phyloP scores from a whole-genome alignment of 805 yeast genomes.

The Candida corydali region DNA sequence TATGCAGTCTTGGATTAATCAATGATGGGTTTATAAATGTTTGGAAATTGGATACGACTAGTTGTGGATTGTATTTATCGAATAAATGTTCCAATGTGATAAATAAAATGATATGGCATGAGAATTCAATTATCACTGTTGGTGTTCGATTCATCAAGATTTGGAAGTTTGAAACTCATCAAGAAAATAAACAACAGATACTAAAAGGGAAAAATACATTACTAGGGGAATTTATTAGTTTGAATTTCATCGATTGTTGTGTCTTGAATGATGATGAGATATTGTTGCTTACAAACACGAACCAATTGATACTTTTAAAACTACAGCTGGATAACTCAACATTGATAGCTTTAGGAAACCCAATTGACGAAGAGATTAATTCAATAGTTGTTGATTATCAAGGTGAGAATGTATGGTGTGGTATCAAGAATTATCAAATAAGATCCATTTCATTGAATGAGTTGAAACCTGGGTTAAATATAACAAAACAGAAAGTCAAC shows the following conservation, averaged over 20 bases:
- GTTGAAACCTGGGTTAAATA: conserved; percentile 9
- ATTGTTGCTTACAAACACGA: conserved; percentile 28
- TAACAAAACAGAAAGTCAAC: neutral
- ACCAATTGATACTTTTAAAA: conserved; percentile 28
- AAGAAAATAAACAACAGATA: conserved; percentile 15
- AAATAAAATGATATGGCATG: conserved; percentile 55
- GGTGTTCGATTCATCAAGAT: conserved; percentile 61
- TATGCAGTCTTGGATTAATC: conserved; percentile 62
- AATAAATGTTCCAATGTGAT: conserved; percentile 63
- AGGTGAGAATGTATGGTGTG: conserved; percentile 24
- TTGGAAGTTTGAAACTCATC: conserved; percentile 46
- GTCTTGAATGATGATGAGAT: conserved; percentile 33
- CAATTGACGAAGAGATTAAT: conserved; percentile 13
- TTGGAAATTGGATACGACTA: conserved; percentile 41
- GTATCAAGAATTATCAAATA: conserved; percentile 10
- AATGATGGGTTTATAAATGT: conserved; percentile 66
- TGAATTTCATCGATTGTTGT: conserved; percentile 44
- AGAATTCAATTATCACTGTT: conserved; percentile 45
- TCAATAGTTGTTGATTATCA: conserved; percentile 18
- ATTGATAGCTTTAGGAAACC: conserved; percentile 13
- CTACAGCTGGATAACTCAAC: conserved; percentile 18
- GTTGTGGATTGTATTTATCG: conserved; percentile 38
- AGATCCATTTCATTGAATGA: conserved; percentile 10
- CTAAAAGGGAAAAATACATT: conserved; percentile 59
- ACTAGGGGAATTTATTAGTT: conserved; percentile 45